Conservation (phyloP, 106 monocot genomes). For the Dendrobium officinale region DNA sequence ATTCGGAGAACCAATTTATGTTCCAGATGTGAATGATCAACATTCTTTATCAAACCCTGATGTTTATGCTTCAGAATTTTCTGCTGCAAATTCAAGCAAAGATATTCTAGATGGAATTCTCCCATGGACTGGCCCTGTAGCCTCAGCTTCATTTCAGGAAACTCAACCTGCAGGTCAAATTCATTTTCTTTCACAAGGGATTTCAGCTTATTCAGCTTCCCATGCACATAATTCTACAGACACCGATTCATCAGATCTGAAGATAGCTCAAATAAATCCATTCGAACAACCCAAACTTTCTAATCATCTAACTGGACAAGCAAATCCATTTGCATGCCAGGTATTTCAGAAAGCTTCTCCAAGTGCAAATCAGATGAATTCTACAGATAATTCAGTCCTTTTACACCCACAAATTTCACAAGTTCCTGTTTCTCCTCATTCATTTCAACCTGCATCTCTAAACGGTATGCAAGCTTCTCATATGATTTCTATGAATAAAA, state of each 20-base stretch:
- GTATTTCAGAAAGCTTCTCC: not conserved
- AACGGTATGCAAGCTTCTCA: no score
- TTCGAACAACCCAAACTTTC: not conserved
- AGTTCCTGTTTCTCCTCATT: not conserved
- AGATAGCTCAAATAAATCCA: not conserved
- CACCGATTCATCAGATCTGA: not conserved
- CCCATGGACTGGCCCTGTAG: not conserved
- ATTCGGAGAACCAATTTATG: no score
- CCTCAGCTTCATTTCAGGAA: not conserved
- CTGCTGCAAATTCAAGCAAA: conserved; percentile 9
- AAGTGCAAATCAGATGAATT: not conserved
- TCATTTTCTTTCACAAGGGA: not conserved
- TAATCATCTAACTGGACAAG: not conserved
- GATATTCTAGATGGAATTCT: conserved; percentile 25
- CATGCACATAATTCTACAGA: not conserved
- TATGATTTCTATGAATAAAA: not conserved
- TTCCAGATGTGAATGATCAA: no score
- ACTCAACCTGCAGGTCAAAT: not conserved
- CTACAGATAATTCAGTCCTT: not conserved
- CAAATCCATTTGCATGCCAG: not conserved
- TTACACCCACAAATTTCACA: not conserved
- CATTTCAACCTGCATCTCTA: no score
- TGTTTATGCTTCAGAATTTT: conserved; percentile 13
- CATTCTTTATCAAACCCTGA: not conserved
- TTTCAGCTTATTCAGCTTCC: not conserved